Conservation (phyloP, 106 monocot genomes). For the Dendrobium catenatum region DNA sequence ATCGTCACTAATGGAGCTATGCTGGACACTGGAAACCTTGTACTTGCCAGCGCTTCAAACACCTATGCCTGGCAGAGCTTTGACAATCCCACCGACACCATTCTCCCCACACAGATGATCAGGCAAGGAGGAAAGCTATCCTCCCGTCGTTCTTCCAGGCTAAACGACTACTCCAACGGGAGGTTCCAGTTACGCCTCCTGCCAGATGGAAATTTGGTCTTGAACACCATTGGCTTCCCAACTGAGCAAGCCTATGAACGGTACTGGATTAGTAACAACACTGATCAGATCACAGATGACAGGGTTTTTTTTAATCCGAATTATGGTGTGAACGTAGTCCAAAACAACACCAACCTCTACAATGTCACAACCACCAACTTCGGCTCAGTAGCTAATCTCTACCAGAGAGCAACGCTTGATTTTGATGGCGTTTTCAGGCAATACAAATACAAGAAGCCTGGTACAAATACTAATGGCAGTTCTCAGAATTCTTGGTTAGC, state of each 20-base stretch:
- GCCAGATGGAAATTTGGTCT: slow-evolving; percentile 6
- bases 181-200: slow-evolving; percentile 12
- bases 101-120: slow-evolving; percentile 15
- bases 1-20: background rate
- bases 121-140: background rate
- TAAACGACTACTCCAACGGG: slow-evolving; percentile 8
- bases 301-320: background rate
- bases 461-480: background rate
- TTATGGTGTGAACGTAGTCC: background rate
- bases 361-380: background rate
- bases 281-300: background rate
- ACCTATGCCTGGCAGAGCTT: slow-evolving; percentile 23
- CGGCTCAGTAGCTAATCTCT: background rate
- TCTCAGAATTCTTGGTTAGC: slow-evolving; percentile 9
- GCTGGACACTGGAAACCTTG: slow-evolving; percentile 10
- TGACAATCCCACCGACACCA: slow-evolving; percentile 18
- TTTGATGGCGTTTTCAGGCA: slow-evolving; percentile 11
- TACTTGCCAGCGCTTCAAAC: background rate
- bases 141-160: background rate
- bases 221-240: background rate
- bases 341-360: background rate
- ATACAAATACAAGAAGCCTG: background rate
- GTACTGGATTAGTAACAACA: slow-evolving; percentile 1
- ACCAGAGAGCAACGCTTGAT: slow-evolving; percentile 13
- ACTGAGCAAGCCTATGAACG: background rate